These are phyloP conservation scores for Botrytis fabae DNA, from an alignment of 2,329 filamentous ascomycete species.

Conservation along the genomic window DNA sequence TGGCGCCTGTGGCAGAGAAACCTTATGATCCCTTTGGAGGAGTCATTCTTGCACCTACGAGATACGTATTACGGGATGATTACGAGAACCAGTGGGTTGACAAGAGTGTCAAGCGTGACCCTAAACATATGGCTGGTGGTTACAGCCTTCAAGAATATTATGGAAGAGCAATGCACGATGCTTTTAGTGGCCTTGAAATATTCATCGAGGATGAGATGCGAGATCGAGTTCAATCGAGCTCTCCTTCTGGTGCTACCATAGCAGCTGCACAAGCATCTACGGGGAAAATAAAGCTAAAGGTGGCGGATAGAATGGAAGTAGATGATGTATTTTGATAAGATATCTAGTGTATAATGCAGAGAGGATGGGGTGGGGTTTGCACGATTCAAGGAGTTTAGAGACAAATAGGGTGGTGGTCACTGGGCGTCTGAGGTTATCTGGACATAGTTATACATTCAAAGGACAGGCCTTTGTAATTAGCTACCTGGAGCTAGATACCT, in stretches of 20 bases:
- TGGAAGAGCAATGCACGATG: slow-evolving; percentile 77
- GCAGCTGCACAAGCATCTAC: slow-evolving; percentile 42
- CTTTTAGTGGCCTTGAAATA: slow-evolving; percentile 84
- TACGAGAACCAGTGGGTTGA: slow-evolving; percentile 79
- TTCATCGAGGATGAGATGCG: slow-evolving; percentile 72
- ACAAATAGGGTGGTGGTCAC: background rate
- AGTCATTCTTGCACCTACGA: slow-evolving; percentile 63
- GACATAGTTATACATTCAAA: slow-evolving; percentile 16
- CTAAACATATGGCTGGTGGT: slow-evolving; percentile 71
- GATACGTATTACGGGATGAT: slow-evolving; percentile 66
- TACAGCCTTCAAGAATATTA: slow-evolving; percentile 84
- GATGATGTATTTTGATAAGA: slow-evolving; percentile 48
- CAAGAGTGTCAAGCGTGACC: slow-evolving; percentile 63
- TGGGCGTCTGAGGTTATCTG: background rate
- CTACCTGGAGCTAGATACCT: slow-evolving; percentile 27
- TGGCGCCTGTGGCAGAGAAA: slow-evolving; percentile 62
- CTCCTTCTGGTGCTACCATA: slow-evolving; percentile 42
- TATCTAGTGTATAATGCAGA: background rate
- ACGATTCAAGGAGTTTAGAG: slow-evolving; percentile 14
- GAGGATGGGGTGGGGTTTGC: background rate
- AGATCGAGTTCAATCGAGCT: slow-evolving; percentile 35
- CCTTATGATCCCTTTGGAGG: slow-evolving; percentile 90
- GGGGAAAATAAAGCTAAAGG: slow-evolving; percentile 38
- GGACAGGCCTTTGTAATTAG: slow-evolving; percentile 21
- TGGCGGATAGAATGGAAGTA: slow-evolving; percentile 48